Conservation (phyloP, 2,329 filamentous ascomycete genomes). For the Apiospora rasikravindrae region DNA sequence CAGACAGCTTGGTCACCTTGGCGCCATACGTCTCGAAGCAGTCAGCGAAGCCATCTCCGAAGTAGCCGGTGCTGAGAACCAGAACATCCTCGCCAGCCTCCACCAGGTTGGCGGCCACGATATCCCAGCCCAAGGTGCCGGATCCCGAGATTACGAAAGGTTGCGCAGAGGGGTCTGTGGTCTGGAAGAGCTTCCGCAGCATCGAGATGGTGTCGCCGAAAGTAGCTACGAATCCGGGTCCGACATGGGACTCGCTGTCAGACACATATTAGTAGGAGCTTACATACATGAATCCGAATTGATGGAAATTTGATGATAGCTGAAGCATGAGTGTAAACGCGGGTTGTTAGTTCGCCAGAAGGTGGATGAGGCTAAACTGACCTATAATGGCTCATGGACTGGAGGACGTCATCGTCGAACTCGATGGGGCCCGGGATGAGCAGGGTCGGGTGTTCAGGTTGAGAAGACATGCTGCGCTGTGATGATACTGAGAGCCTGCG, state of each 20-base stretch:
- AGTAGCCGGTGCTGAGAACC: conserved; percentile 96
- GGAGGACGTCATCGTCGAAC: conserved; percentile 95
- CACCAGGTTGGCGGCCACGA: conserved; percentile 90
- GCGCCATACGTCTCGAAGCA: conserved; percentile 91
- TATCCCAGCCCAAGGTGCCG: conserved; percentile 94
- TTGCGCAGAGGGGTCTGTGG: conserved; percentile 79
- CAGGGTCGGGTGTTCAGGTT: conserved; percentile 71
- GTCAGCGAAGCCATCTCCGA: conserved; percentile 91
- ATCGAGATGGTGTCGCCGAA: conserved; percentile 90
- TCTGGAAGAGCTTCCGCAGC: conserved; percentile 94
- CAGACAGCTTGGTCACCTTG: conserved; percentile 87
- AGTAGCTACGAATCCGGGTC: conserved; percentile 82
- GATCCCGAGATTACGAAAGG: conserved; percentile 94
- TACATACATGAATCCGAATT: not conserved
- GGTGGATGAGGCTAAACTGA: conserved; percentile 45
- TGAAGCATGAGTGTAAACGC: not conserved
- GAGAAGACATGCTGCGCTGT: conserved; percentile 61
- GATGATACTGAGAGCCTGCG: conserved; percentile 37
- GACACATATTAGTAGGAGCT: not conserved
- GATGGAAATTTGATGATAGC: not conserved
- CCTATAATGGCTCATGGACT: conserved; percentile 95
- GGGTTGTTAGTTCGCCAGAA: not conserved
- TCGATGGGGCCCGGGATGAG: conserved; percentile 98
- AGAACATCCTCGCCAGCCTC: conserved; percentile 90
- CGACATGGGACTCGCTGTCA: conserved; percentile 88